Percentiles rank a stretch among this genome's conserved stretches.
Evolutionary conservation across 768 basidiomycete genomes (phyloP).

Genomic region (Cystobasidium tubakii): DNA sequence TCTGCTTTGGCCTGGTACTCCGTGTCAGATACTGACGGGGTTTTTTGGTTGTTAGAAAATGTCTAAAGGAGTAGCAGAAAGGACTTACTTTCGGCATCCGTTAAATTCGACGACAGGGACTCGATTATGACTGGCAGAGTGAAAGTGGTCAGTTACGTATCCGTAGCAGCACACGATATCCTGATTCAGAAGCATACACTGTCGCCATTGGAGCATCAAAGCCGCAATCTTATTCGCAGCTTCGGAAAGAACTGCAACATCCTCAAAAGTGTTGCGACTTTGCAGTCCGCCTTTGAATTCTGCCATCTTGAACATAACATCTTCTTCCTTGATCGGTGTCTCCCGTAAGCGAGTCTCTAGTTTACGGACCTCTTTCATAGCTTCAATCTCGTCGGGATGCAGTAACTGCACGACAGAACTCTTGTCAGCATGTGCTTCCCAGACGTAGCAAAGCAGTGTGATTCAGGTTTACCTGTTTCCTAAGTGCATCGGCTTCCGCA

Average conservation of each 20-base stretch:
- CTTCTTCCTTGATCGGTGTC: neutral
- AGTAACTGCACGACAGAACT: constrained; percentile 15
- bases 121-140: constrained; percentile 11
- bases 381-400: constrained; percentile 12
- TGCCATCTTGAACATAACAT: constrained; percentile 35
- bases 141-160: neutral
- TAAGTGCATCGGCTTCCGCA: constrained; percentile 39
- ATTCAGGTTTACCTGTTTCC: constrained; percentile 11
- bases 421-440: neutral
- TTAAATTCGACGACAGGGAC: neutral
- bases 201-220: constrained; percentile 41
- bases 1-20: constrained; percentile 43
- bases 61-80: neutral
- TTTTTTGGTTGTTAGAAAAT: neutral
- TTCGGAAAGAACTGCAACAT: constrained; percentile 35
- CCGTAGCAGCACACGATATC: neutral
- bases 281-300: constrained; percentile 31
- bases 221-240: constrained; percentile 40
- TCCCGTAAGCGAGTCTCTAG: neutral
- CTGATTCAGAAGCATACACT: constrained; percentile 12
- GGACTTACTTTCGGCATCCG: constrained; percentile 14
- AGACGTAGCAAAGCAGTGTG: neutral
- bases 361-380: neutral
- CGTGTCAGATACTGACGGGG: constrained; percentile 38
- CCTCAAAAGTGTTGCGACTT: constrained; percentile 32